Conservation (phyloP, 2,329 filamentous ascomycete species). For the Sarocladium brachiariae region DNA sequence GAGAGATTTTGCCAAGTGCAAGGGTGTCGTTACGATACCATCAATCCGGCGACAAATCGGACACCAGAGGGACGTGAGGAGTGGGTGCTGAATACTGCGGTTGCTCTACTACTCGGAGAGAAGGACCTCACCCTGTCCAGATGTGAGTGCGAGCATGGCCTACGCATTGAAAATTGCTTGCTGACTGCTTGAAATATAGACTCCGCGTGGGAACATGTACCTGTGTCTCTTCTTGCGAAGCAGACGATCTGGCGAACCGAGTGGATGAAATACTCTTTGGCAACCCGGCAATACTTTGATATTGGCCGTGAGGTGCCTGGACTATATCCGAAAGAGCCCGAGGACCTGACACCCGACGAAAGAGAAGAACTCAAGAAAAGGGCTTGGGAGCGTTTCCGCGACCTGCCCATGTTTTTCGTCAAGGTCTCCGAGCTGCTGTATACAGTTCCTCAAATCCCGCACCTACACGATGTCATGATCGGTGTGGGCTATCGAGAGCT, state of each 20-base stretch:
- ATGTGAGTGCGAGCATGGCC: conserved; percentile 40
- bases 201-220: conserved; percentile 50
- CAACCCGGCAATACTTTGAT: conserved; percentile 41
- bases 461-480: conserved; percentile 49
- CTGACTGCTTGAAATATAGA: conserved; percentile 32
- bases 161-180: no score
- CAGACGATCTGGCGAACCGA: conserved; percentile 53
- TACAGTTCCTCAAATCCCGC: conserved; percentile 49
- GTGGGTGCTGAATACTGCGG: conserved; percentile 60
- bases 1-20: conserved; percentile 49
- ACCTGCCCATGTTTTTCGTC: conserved; percentile 59
- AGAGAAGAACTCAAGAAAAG: conserved; percentile 38
- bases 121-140: conserved; percentile 54
- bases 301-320: conserved; percentile 46
- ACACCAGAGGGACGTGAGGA: conserved; percentile 54
- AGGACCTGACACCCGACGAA: conserved; percentile 31
- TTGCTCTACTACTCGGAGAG: conserved; percentile 56
- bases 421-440: conserved; percentile 60
- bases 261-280: conserved; percentile 48
- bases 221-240: conserved; percentile 49
- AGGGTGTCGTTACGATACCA: conserved; percentile 58
- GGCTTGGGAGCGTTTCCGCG: conserved; percentile 46
- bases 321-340: conserved; percentile 42
- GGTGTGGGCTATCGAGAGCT: conserved; percentile 54
- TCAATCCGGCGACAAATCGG: conserved; percentile 41